Evolutionary conservation across 2,329 filamentous ascomycete species (phyloP).

Genomic region (Chalara sp.): DNA sequence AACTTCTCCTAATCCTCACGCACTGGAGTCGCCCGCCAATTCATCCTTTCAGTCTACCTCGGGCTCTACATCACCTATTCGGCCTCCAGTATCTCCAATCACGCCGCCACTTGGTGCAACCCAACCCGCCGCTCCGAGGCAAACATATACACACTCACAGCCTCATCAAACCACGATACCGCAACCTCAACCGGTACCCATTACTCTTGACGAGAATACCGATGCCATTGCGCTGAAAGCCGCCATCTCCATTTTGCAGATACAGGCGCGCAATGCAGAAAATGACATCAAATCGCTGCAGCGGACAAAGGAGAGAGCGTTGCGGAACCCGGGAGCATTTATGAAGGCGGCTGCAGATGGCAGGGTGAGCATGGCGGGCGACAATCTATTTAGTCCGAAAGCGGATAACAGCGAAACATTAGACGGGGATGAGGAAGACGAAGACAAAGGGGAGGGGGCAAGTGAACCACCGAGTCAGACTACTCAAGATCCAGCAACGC

Average conservation of each 20-base stretch:
- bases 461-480: not conserved
- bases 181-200: constrained; percentile 37
- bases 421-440: constrained; percentile 22
- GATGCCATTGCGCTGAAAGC: constrained; percentile 83
- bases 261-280: constrained; percentile 73
- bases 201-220: constrained; percentile 61
- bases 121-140: constrained; percentile 16
- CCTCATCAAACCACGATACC: constrained; percentile 34
- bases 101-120: constrained; percentile 20
- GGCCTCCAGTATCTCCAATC: constrained; percentile 25
- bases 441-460: constrained; percentile 11
- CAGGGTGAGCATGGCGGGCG: constrained; percentile 36
- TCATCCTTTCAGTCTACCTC: constrained; percentile 20
- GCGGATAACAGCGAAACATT: constrained; percentile 25
- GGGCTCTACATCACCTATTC: constrained; percentile 20
- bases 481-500: no score
- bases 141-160: constrained; percentile 40
- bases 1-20: constrained; percentile 10
- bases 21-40: constrained; percentile 4
- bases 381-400: constrained; percentile 15
- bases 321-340: constrained; percentile 67
- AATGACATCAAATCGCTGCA: constrained; percentile 68
- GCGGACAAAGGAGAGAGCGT: constrained; percentile 62
- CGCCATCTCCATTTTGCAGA: constrained; percentile 78
- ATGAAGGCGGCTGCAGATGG: constrained; percentile 59